Conservation (phyloP, 2,329 filamentous ascomycete species). For the Waltergamsia citrina region DNA sequence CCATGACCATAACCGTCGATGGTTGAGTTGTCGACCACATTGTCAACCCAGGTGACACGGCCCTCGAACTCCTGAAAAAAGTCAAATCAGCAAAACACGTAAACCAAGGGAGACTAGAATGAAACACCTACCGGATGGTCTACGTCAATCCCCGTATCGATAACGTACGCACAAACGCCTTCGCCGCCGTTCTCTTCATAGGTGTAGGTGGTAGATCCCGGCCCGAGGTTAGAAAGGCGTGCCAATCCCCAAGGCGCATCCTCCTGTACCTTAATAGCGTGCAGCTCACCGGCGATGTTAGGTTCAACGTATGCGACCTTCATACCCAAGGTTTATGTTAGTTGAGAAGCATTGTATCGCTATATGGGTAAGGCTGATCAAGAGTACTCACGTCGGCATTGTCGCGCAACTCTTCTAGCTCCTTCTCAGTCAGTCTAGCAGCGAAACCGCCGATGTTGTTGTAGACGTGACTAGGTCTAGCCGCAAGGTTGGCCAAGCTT, state of each 20-base stretch:
- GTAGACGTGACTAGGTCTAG: conserved; percentile 22
- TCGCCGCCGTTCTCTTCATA: conserved; percentile 21
- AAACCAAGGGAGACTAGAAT: neutral
- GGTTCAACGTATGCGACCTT: conserved; percentile 22
- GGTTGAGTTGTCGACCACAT: conserved; percentile 22
- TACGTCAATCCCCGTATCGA: conserved; percentile 27
- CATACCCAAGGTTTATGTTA: no score
- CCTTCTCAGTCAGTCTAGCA: conserved; percentile 8
- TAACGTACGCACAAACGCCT: conserved; percentile 26
- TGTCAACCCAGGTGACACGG: conserved; percentile 19
- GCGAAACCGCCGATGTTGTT: conserved; percentile 12
- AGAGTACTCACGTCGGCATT: conserved; percentile 7
- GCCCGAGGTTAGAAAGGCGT: conserved; percentile 17
- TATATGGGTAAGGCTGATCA: no score
- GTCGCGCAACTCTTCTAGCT: conserved; percentile 9
- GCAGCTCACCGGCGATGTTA: conserved; percentile 21
- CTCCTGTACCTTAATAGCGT: conserved; percentile 19
- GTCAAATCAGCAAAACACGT: neutral
- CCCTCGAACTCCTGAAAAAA: conserved; percentile 20
- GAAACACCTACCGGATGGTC: conserved; percentile 17
- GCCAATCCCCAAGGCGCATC: conserved; percentile 25
- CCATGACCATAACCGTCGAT: conserved; percentile 46
- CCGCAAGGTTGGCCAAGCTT: conserved; percentile 16
- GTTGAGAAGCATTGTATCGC: no score
- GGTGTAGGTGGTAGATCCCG: conserved; percentile 14